A percentile compares a stretch with the other conserved stretches of the same genome.
phyloP scores from a whole-genome alignment of 257 asterid species.

The Nicotiana undulata region DNA sequence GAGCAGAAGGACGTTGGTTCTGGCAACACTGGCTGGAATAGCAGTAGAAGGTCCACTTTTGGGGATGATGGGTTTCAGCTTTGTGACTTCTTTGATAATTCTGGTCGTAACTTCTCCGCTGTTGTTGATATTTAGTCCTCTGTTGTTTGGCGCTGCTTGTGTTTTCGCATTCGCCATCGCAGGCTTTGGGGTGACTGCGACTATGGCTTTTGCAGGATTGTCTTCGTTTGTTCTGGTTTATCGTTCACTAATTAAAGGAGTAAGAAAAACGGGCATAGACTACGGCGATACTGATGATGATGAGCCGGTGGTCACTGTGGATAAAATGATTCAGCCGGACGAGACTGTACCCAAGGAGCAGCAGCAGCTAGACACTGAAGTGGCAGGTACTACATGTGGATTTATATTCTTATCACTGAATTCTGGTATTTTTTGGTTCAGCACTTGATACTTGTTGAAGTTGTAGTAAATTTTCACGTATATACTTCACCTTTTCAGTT shows the following conservation, averaged over 20 bases:
- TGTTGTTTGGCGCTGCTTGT: slow-evolving; percentile 11
- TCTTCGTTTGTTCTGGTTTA: not conserved
- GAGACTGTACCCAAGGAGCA: not conserved
- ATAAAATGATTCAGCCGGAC: not conserved
- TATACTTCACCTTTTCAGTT: too few species aligned
- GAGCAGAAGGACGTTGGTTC: not conserved
- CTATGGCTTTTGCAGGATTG: not conserved
- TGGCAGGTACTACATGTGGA: not conserved
- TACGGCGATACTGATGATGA: not conserved
- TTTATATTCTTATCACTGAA: not conserved
- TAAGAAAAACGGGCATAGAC: not conserved
- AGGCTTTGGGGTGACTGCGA: slow-evolving; percentile 4
- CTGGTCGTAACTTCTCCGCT: slow-evolving; percentile 12
- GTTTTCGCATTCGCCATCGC: not conserved
- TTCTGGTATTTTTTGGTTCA: too few species aligned
- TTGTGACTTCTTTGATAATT: not conserved
- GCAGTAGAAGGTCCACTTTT: slow-evolving; percentile 12
- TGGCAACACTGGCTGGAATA: slow-evolving; percentile 6
- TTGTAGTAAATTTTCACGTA: not conserved
- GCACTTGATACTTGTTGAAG: not conserved
- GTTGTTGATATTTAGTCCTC: slow-evolving; percentile 14
- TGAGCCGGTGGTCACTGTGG: not conserved
- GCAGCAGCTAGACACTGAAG: not conserved
- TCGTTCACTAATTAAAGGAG: not conserved
- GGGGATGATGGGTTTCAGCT: slow-evolving; percentile 16